Conservation (phyloP, 345 rosid genomes). For the Aquilaria malaccensis region DNA sequence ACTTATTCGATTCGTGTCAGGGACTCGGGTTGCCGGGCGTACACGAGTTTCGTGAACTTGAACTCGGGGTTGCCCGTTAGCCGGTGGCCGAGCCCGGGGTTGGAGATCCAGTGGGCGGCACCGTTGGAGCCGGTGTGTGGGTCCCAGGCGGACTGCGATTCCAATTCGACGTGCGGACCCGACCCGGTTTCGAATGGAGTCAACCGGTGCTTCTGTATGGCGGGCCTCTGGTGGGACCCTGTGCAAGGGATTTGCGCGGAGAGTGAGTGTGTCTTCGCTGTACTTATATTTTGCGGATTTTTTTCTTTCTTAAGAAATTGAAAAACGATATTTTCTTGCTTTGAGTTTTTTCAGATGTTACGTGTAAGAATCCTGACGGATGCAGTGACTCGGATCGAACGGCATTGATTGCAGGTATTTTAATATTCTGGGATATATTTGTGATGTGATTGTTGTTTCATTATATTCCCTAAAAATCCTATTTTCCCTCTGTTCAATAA, state of each 20-base stretch:
- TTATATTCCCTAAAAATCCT: too few species aligned
- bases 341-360: slow-evolving; percentile 13
- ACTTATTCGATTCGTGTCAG: slow-evolving; percentile 29
- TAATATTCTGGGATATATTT: background rate
- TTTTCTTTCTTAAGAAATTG: background rate
- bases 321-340: background rate
- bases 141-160: slow-evolving; percentile 38
- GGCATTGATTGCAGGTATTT: slow-evolving; percentile 37
- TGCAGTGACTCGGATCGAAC: slow-evolving; percentile 27
- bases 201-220: slow-evolving; percentile 40
- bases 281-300: background rate
- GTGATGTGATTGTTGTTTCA: too few species aligned
- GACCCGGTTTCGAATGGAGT: slow-evolving; percentile 21
- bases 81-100: slow-evolving; percentile 47
- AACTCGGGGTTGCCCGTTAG: slow-evolving; percentile 20
- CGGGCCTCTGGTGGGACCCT: slow-evolving; percentile 51
- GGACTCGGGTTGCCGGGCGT: slow-evolving; percentile 41
- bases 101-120: slow-evolving; percentile 54
- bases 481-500: too few species aligned
- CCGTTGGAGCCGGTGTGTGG: slow-evolving; percentile 50
- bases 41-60: slow-evolving; percentile 44
- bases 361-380: slow-evolving; percentile 31
- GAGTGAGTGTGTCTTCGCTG: slow-evolving; percentile 12
- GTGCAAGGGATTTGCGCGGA: slow-evolving; percentile 25
- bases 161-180: slow-evolving; percentile 38